phyloP scores from a whole-genome alignment of 495 filamentous ascomycete species.

The Penicillium flavigenum region DNA sequence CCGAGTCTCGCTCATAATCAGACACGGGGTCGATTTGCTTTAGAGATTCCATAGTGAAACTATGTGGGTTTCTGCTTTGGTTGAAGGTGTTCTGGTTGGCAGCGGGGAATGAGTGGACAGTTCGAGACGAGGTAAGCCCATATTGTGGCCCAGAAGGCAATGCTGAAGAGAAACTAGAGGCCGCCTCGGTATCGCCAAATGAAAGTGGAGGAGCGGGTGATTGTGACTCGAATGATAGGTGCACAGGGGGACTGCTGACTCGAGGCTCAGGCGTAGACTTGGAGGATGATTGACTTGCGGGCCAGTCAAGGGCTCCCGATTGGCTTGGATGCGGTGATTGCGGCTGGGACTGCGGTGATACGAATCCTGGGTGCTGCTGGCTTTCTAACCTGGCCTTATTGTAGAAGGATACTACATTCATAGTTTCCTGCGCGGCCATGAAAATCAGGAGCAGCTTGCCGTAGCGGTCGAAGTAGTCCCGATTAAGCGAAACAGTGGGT shows the following conservation, averaged over 20 bases:
- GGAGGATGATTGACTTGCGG: conserved; percentile 12
- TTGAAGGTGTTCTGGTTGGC: conserved; percentile 7
- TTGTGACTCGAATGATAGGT: conserved; percentile 23
- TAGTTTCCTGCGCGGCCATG: conserved; percentile 42
- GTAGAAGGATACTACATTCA: conserved; percentile 34
- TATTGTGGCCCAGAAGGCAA: conserved; percentile 29
- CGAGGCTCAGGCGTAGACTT: conserved; percentile 16
- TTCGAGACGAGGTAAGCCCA: conserved; percentile 23
- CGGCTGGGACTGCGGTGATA: conserved; percentile 7
- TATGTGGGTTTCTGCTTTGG: conserved; percentile 28
- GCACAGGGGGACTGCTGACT: conserved; percentile 14
- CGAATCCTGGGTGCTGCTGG: conserved; percentile 6
- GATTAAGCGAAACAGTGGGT: conserved; percentile 30
- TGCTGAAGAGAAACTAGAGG: conserved; percentile 35
- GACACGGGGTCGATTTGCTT: conserved; percentile 35
- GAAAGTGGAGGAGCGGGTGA: conserved; percentile 32
- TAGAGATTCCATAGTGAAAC: conserved; percentile 40
- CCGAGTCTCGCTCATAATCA: conserved; percentile 46
- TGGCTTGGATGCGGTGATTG: conserved; percentile 4
- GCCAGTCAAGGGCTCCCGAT: conserved; percentile 15
- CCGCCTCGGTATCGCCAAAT: conserved; percentile 31
- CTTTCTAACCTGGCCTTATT: conserved; percentile 12
- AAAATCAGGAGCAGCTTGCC: conserved; percentile 44
- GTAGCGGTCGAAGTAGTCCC: conserved; percentile 45
- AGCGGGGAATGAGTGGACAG: conserved; percentile 16